Percentiles rank a stretch among this genome's conserved stretches.
phyloP scores from a whole-genome alignment of 1,284 basidiomycete genomes.

The Fomes fomentarius region DNA sequence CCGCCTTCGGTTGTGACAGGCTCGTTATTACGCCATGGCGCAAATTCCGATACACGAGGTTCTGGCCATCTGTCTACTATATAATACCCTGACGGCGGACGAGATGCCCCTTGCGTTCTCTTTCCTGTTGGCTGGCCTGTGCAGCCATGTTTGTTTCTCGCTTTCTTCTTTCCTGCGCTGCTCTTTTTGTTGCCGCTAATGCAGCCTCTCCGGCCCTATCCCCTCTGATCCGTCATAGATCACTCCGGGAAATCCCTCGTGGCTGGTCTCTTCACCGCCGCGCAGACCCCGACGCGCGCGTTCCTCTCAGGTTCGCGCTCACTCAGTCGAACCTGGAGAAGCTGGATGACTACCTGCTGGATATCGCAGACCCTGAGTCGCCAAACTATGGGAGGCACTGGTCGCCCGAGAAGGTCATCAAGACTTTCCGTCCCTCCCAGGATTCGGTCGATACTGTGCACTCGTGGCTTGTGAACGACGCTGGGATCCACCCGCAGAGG shows the following conservation, averaged over 20 bases:
- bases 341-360: conserved; percentile 43
- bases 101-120: background rate
- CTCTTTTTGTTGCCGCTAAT: background rate
- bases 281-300: conserved; percentile 25
- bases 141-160: background rate
- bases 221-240: too few species aligned
- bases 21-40: too few species aligned
- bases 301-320: conserved; percentile 48
- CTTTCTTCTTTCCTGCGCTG: background rate
- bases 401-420: conserved; percentile 37
- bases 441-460: conserved; percentile 45
- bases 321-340: conserved; percentile 45
- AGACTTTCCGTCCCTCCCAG: conserved; percentile 45
- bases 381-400: conserved; percentile 47
- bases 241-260: conserved; percentile 32
- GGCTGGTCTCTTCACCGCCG: conserved; percentile 32
- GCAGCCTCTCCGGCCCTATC: conserved; percentile 13
- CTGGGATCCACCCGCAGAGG: conserved; percentile 33
- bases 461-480: conserved; percentile 40
- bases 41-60: too few species aligned
- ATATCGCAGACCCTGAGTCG: conserved; percentile 48
- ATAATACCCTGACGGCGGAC: too few species aligned
- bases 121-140: background rate
- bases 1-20: too few species aligned
- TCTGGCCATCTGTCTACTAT: too few species aligned